A percentile compares a stretch with the other conserved stretches of the same genome.
Evolutionary conservation across 1,139 yeast genomes (phyloP).

Genomic region (Zygoascus sp.): DNA sequence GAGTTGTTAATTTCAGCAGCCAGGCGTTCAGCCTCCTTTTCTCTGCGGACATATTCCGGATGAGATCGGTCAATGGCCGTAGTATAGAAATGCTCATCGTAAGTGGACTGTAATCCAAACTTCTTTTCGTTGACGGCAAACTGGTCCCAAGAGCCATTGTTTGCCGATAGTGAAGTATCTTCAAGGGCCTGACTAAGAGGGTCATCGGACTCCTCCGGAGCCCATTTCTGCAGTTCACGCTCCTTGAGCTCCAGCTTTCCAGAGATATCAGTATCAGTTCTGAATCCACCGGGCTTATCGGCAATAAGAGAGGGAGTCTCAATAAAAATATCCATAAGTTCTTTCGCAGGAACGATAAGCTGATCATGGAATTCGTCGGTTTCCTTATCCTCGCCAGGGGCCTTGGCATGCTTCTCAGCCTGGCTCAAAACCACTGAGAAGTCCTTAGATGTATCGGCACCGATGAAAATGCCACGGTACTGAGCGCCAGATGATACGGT

Average conservation of each 20-base stretch:
- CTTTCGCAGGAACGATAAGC: slow-evolving; percentile 53
- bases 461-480: slow-evolving; percentile 54
- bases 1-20: slow-evolving; percentile 80
- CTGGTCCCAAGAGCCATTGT: slow-evolving; percentile 78
- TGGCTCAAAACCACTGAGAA: slow-evolving; percentile 52
- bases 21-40: slow-evolving; percentile 66
- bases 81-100: slow-evolving; percentile 86
- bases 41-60: slow-evolving; percentile 65
- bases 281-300: slow-evolving; percentile 42
- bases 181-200: slow-evolving; percentile 33
- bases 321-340: slow-evolving; percentile 59
- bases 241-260: slow-evolving; percentile 42
- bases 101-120: slow-evolving; percentile 83
- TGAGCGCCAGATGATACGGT: slow-evolving; percentile 61
- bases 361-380: slow-evolving; percentile 40
- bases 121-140: slow-evolving; percentile 82
- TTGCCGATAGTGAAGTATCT: slow-evolving; percentile 42
- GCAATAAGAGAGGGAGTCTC: slow-evolving; percentile 41
- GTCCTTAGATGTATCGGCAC: slow-evolving; percentile 41
- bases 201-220: slow-evolving; percentile 53
- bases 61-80: slow-evolving; percentile 71
- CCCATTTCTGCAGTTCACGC: slow-evolving; percentile 81
- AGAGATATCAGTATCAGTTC: slow-evolving; percentile 83
- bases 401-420: slow-evolving; percentile 43
- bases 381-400: slow-evolving; percentile 37